phyloP scores from a whole-genome alignment of 768 basidiomycete genomes.

The Hericium erinaceus region DNA sequence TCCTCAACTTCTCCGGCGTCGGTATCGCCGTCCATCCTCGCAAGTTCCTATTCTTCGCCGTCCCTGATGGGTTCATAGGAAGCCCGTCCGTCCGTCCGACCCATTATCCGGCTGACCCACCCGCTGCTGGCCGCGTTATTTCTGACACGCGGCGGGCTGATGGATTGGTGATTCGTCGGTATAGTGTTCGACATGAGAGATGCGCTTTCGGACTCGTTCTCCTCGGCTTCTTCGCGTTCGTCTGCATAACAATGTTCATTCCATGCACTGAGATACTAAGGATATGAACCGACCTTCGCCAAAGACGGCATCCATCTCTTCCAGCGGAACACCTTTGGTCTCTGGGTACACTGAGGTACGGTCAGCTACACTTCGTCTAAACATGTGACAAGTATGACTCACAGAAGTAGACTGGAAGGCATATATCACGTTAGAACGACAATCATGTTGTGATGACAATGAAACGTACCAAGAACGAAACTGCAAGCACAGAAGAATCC shows the following conservation, averaged over 20 bases:
- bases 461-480: constrained; percentile 59
- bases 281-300: constrained; percentile 56
- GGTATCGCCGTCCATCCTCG: constrained; percentile 36
- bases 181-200: constrained; percentile 38
- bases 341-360: constrained; percentile 63
- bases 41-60: constrained; percentile 47
- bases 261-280: neutral
- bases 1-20: constrained; percentile 20
- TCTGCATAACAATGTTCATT: constrained; percentile 15
- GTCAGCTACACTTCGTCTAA: neutral
- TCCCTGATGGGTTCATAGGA: constrained; percentile 40
- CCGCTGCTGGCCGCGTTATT: constrained; percentile 21
- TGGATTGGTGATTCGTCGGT: constrained; percentile 30
- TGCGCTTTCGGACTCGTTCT: constrained; percentile 56
- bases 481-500: constrained; percentile 86
- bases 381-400: neutral
- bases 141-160: constrained; percentile 18
- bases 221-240: constrained; percentile 49
- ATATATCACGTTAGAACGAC: neutral
- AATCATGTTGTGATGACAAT: neutral
- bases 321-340: constrained; percentile 78
- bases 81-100: constrained; percentile 28
- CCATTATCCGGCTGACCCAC: constrained; percentile 45
- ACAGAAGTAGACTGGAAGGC: constrained; percentile 62
- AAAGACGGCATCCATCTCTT: constrained; percentile 88